Evolutionary conservation across 208 protist species (phyloP), one percentile per base, ranked within the genome.

Genomic region (Crithidia acanthocephali): DNA sequence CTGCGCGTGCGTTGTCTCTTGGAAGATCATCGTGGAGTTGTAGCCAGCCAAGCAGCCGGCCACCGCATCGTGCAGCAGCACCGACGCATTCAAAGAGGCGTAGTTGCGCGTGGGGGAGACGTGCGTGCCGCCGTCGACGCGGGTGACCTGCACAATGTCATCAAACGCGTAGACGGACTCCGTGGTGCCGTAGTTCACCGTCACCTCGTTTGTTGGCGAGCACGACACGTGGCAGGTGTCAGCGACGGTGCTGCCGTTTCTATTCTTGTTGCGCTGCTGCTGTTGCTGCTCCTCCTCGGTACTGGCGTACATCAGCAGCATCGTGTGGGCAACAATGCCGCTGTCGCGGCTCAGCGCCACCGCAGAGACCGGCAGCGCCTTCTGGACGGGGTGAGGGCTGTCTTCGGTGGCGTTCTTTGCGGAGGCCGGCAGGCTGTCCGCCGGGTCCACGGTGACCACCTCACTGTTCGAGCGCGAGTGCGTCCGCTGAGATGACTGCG

Each of bases 21-120:
- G 80, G 51, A 85, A 40, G 47, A 79, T 44, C 44, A 85, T 25
- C 6, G 74, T 27, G 16, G 69, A 60, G 68, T 81, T 85, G 70
- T 51, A 74, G 51, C 80, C 74, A 0, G 55, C 65, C 5, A 80
- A 40, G 25, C 73, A 81, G 15, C 59, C 59, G 4, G 58, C 42
- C 32, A 81, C 32, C 7, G 72, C 75, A 13, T 53, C 67, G 35
- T 55, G 50, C 56, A 85, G 62, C 33, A 76, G 13, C 16, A 25
- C 22, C 0, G 68, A 76, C 28, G 48, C 52, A 5, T 33, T 27
- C 7, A 80, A 35, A 1, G 32, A 11, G 45, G n/a, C 56, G 51
- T 52, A 56, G 42, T 81, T 80, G 55, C 35, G 50, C 9, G 59
- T 52, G 9, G 55, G 51, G 18, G 68, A 53, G 44, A 72, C 62